Evolutionary conservation across 495 filamentous ascomycete genomes (phyloP), one percentile per base, ranked within the genome.

Genomic region (Tuber brumale): DNA sequence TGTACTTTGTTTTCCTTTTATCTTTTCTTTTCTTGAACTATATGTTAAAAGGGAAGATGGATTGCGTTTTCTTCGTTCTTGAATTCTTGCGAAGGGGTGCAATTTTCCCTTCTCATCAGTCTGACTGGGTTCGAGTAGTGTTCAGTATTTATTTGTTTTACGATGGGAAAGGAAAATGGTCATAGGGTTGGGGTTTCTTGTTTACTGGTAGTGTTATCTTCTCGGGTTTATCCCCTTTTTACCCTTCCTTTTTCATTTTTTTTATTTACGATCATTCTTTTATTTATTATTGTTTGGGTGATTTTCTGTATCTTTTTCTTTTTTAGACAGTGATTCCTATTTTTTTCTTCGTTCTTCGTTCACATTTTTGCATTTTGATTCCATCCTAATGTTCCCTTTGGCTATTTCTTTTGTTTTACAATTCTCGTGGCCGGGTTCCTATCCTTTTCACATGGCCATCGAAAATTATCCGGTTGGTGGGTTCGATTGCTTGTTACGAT

Each of bases 141-240:
- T 74, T 74, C 76, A 72, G 73, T 76, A 77, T 80, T 77, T 72
- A 72, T 71, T 75, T 70, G 77, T 79, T 82, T 83, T 82, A 84
- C 74, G 77, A 84, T 84, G 84, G 84, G 84, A 85, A 85, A 82
- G 83, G 84, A 86, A 85, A 86, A 80, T 76, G 72, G 70, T 74
- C 77, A 80, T 74, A 80, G 79, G 79, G 71, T 76, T 80, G 76
- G 77, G 79, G 77, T 78, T 80, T 80, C 77, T 80, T 77, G 71
- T 80, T 80, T 80, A 66, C 5, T 8, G 57, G 70, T 45, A 31
- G 39, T 71, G 39, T 18, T 44, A 42, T 44, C 39, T 45, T 61
- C 72, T 42, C 42, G 66, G 27, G 21, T 73, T 37, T 37, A 48
- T 74, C 48, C 72, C 75, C 46, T 77, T 69, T 27, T 75, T 66